A percentile compares a stretch with the other conserved stretches of the same genome.
Conservation (phyloP, 768 basidiomycete genomes). For the Pleurotus tuber-regium region DNA sequence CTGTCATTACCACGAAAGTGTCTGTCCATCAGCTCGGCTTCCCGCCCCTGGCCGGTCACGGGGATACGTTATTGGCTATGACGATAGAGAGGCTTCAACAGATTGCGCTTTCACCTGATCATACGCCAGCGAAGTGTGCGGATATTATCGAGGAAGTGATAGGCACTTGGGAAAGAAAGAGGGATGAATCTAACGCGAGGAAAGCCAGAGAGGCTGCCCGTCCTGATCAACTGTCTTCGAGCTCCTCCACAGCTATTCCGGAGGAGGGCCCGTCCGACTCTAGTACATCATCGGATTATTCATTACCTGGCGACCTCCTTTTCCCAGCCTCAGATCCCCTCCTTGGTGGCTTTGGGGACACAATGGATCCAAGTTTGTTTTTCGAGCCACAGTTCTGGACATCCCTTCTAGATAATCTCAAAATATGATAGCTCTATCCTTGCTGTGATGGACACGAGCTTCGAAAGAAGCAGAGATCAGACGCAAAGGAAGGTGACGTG, state of each 20-base stretch:
- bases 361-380: background rate
- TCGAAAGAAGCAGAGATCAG: too few relatives aligned
- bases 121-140: slow-evolving; percentile 14
- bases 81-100: slow-evolving; percentile 31
- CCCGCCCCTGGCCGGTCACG: slow-evolving; percentile 33
- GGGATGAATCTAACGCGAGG: background rate
- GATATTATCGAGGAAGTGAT: background rate
- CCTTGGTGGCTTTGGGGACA: background rate
- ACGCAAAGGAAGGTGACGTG: too few relatives aligned
- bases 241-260: background rate
- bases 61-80: slow-evolving; percentile 32
- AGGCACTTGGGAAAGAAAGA: background rate
- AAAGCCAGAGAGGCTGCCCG: background rate
- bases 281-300: background rate
- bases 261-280: too few relatives aligned
- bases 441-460: too few relatives aligned
- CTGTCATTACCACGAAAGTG: slow-evolving; percentile 41
- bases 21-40: slow-evolving; percentile 31
- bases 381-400: slow-evolving; percentile 8
- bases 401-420: background rate
- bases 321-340: background rate
- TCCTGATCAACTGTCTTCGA: background rate
- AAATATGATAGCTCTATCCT: background rate
- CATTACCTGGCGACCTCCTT: background rate
- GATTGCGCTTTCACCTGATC: slow-evolving; percentile 36